Conservation (phyloP, 257 asterid species). For the Scutellaria galericulata region DNA sequence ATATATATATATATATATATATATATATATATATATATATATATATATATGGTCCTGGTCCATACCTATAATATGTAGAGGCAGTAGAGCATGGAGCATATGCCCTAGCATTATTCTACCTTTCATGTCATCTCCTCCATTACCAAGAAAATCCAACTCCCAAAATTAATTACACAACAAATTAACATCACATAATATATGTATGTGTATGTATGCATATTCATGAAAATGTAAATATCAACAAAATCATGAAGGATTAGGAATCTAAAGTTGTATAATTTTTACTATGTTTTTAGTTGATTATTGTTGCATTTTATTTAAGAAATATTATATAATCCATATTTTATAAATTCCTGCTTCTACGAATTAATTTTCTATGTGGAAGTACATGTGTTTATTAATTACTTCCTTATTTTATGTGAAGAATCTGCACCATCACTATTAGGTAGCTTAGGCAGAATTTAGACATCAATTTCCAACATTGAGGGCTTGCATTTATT, state of each 20-base stretch:
- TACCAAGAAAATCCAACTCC: not conserved
- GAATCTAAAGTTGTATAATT: too few relatives aligned
- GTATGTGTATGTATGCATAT: too few relatives aligned
- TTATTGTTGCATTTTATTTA: too few relatives aligned
- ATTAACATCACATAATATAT: not conserved
- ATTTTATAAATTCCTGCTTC: too few relatives aligned
- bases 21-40: not conserved
- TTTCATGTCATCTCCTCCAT: not conserved
- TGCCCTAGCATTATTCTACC: not conserved
- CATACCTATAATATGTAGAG: not conserved
- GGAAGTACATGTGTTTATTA: too few relatives aligned
- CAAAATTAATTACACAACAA: not conserved
- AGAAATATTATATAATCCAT: too few relatives aligned
- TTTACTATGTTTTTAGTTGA: too few relatives aligned
- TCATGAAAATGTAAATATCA: too few relatives aligned
- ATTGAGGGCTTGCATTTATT: constrained; percentile 8
- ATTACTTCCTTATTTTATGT: too few relatives aligned
- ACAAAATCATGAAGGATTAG: too few relatives aligned
- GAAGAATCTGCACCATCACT: too few relatives aligned
- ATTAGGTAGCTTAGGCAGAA: not conserved
- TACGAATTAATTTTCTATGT: too few relatives aligned
- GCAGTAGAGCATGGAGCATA: constrained; percentile 30
- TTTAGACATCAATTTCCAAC: constrained; percentile 2
- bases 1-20: not conserved
- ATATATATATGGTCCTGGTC: not conserved